Base-by-base conservation (phyloP, 1,284 basidiomycete genomes). In the Pholiota adiposa region DNA sequence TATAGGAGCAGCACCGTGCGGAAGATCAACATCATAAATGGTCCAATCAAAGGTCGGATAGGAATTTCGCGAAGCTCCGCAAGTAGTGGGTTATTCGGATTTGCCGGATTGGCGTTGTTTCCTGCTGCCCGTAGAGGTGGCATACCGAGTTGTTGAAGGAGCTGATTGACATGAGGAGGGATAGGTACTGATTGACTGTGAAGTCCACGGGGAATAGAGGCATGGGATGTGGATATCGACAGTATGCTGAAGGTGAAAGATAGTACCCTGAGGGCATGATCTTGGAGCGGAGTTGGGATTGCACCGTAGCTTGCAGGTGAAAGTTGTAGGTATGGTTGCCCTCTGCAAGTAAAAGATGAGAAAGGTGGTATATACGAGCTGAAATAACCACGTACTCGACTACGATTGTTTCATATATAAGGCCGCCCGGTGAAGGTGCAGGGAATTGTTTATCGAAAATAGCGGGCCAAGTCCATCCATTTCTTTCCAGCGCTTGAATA, bases 1-100 rank as follows among this genome's bases (percentile, higher is more conserved):
- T 92, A 93, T 5, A 93, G 78, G 41, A 93, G 75, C 14, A 93
- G 78, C 14, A 85, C 67, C 0, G 88, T 90, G 51, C 91, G 86
- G 69, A 92, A 78, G 16, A 83, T 62, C 27, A 92, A 80, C 79
- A 92, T 83, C 48, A 88, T 65, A 9, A 93, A 69, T 0, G 91
- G 89, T 12, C 85, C 78, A 40, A 92, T 68, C 12, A 92, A 77
- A 7, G 88, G 86, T 23, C 87, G 83, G 40, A 89, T 59, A 3
- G 82, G 83, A 21, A 88, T 76, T 44, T 83, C 76, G 21, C 73
- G 75, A 16, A 76, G 64, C 43, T 75, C 70, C 12, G 71, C 67
- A 41, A 74, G 57, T 19, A 69, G 55, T 14, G 63, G 72, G 65
- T 65, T 63, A 41, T 72, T 68, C 66, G 65, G 69, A 69, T 73